Evolutionary conservation across 1,139 yeast species (phyloP).

Genomic region (Geotrichum restrictum): DNA sequence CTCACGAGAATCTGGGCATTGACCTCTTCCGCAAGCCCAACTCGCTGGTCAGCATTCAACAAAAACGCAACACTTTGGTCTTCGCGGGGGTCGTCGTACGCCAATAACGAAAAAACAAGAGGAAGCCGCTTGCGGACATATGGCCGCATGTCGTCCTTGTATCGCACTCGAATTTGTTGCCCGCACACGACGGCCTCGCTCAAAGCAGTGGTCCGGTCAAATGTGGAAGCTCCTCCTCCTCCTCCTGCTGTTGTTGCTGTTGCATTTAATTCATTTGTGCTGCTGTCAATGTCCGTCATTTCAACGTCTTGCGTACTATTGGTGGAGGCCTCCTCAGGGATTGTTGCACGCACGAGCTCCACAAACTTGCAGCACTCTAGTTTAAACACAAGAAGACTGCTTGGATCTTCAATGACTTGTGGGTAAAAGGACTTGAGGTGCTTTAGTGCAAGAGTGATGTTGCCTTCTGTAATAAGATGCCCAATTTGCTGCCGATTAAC

Average conservation of each 20-base stretch:
- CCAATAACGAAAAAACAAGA: constrained; percentile 49
- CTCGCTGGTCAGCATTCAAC: constrained; percentile 39
- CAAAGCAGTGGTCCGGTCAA: constrained; percentile 29
- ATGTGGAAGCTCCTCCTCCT: constrained; percentile 5
- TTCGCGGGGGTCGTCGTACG: constrained; percentile 48
- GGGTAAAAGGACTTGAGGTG: constrained; percentile 48
- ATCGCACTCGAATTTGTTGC: constrained; percentile 44
- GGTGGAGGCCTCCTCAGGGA: constrained; percentile 4
- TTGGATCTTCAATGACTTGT: constrained; percentile 42
- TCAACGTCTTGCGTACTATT: constrained; percentile 7
- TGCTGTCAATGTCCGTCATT: constrained; percentile 9
- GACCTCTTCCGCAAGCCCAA: constrained; percentile 44
- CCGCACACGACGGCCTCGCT: constrained; percentile 47
- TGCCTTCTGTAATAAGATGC: constrained; percentile 44
- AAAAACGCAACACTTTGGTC: constrained; percentile 40
- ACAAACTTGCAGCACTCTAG: constrained; percentile 52
- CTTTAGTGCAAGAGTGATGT: constrained; percentile 48
- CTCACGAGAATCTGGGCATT: constrained; percentile 44
- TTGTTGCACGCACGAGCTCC: constrained; percentile 37
- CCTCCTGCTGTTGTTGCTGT: constrained; percentile 12
- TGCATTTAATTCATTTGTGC: constrained; percentile 13
- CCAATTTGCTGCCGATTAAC: constrained; percentile 53
- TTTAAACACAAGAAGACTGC: constrained; percentile 48
- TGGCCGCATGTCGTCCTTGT: constrained; percentile 36
- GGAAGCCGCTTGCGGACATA: constrained; percentile 37